Evolutionary conservation across 345 rosid genomes (phyloP), one percentile per base, ranked within the genome.

Genomic region (Euphorbia lathyris): DNA sequence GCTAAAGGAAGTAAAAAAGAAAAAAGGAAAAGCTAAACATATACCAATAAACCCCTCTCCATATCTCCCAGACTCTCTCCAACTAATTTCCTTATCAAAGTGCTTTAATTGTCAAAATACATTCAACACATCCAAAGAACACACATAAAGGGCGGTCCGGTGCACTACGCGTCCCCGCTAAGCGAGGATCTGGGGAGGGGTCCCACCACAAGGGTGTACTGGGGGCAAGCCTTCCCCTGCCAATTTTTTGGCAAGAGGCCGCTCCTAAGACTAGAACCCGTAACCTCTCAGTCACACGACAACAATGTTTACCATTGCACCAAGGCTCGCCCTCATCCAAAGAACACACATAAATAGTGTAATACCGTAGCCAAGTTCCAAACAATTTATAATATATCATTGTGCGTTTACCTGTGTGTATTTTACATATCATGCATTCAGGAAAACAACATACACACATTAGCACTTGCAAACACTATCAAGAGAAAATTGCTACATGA

Each of bases 61-160:
- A 4, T 19, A 3, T 40, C 56, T 51, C 22, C 25, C 20, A 9
- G 19, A 51, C 56, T 51, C 25, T 19, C 56, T 51, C 23, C 56
- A 14, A 2, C 14, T 26, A 0, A 9, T 25, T 19, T 56, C 26
- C 60, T 27, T 9, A 3, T 19, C 56, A 19, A n/a, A 30, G 25
- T 48, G 58, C 68, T 27, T 27, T 17, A 55, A 19, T 20, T 51
- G 45, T 66, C 48, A 52, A 52, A 32, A 20, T 20, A 27, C 53
- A 22, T 47, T 59, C 61, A 45, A 61, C n/a, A 10, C 55, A 63
- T 42, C 48, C 36, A 32, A n/a, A n/a, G n/a, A n/a, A n/a, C n/a
- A n/a, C n/a, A n/a, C n/a, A n/a, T n/a, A n/a, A n/a, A n/a, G n/a
- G n/a, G n/a, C n/a, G n/a, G n/a, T n/a, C n/a, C n/a, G n/a, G n/a